Conservation (phyloP, 2,329 filamentous ascomycete species). For the Aurifilum marmelostoma region DNA sequence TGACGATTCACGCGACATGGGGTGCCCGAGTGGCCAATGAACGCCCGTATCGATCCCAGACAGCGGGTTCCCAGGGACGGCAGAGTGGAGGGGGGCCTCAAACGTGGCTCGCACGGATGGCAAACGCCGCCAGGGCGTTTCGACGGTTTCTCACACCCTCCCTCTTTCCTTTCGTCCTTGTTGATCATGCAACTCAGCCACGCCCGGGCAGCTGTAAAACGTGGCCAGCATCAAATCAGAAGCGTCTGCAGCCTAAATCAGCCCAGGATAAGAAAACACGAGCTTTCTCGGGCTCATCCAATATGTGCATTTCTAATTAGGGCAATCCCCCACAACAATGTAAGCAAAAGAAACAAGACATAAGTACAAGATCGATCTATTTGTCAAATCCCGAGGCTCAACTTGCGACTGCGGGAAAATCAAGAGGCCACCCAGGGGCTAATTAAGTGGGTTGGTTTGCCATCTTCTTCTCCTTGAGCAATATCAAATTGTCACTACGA, state of each 20-base stretch:
- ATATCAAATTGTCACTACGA: neutral
- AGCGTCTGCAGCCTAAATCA: neutral
- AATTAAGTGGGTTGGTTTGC: neutral
- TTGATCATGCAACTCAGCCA: conserved; percentile 17
- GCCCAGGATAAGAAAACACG: neutral
- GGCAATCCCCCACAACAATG: neutral
- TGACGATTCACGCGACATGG: neutral
- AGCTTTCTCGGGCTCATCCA: neutral
- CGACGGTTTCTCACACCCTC: neutral
- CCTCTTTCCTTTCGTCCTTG: no score
- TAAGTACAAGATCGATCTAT: no score
- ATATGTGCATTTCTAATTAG: neutral
- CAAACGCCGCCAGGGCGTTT: neutral
- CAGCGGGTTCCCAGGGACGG: neutral
- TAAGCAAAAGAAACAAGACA: no score
- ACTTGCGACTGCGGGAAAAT: neutral
- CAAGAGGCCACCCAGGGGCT: neutral
- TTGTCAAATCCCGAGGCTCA: neutral
- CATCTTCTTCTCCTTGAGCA: neutral
- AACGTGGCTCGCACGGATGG: conserved; percentile 3
- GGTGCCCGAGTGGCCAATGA: conserved; percentile 8
- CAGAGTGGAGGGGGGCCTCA: neutral
- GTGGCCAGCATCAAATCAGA: neutral
- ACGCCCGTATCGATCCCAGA: neutral
- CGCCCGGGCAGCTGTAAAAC: neutral